Base-by-base conservation (phyloP, 176 grass and related monocot species). In the Eragrostis curvula region DNA sequence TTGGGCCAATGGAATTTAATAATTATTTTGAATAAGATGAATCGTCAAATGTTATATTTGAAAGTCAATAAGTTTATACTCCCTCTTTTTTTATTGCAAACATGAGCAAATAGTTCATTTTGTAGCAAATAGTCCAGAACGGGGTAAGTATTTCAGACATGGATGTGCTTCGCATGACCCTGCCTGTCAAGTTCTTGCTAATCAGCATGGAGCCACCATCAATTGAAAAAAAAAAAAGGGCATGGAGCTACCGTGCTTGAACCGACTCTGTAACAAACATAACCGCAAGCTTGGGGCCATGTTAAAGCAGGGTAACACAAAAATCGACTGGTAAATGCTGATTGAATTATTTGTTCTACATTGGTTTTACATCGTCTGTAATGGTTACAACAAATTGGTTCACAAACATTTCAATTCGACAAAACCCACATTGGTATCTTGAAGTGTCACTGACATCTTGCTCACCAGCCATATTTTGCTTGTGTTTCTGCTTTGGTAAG, bases 401-500 rank as follows among this genome's bases (percentile, higher is more conserved):
- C 68, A 16, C 25, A 23, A 62, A 81, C 46, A 63, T 16, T 25
- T 69, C 5, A 23, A 25, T 75, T 71, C 45, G 2, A 21, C 39
- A 11, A 20, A 24, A 66, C 47, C 17, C 9, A 29, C 3, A 63
- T 5, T 75, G 17, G 21, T 41, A 77, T 18, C 40, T 51, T 3
- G 0, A 15, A 52, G 9, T 58, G 69, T 23, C 25, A 46, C 56
- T 60, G 66, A 24, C 51, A 74, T 36, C 32, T 36, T 56, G 61
- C 17, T 98, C 84, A 98, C 96, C 96, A 96, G 32, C 96, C 96
- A 47, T 99, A 99, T 72, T 99, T 99, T 44, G 88, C 96, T 70
- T 96, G 93, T 60, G 96, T 99, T 70, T 99, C 93, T 45, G 96
- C 82, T 82, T 99, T 99, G 0, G 96, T 99, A 63, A 99, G 96